Conservation (phyloP, 192 early-diverging fungal species). For the Phycomyces blakesleeanus region DNA sequence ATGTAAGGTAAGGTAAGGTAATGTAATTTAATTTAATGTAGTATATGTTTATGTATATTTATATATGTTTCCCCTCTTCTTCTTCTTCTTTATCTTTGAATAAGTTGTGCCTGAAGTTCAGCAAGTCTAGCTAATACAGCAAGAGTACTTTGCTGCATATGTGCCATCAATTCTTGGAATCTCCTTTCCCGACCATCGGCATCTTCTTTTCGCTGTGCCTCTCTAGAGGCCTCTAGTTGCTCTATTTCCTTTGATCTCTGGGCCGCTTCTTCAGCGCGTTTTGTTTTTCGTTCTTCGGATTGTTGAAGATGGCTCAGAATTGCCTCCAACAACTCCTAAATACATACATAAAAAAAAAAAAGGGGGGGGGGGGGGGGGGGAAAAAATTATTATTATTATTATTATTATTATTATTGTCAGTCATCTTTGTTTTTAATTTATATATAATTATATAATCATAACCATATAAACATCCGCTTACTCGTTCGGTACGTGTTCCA, state of each 20-base stretch:
- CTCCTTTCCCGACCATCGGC: not conserved
- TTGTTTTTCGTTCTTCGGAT: not conserved
- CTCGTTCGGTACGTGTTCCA: too few species aligned
- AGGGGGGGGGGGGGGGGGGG: too few species aligned
- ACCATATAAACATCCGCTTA: too few species aligned
- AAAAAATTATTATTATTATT: too few species aligned
- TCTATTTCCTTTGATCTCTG: not conserved
- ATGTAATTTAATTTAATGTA: too few species aligned
- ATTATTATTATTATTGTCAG: too few species aligned
- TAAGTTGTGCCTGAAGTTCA: not conserved
- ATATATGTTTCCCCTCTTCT: too few species aligned
- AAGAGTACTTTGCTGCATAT: not conserved
- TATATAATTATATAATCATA: too few species aligned
- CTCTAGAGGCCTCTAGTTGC: not conserved
- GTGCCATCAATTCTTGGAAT: not conserved
- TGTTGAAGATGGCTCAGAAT: not conserved
- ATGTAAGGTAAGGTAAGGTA: too few species aligned
- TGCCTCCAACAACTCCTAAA: not conserved
- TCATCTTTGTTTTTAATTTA: too few species aligned
- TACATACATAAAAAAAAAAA: too few species aligned
- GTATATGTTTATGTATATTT: too few species aligned
- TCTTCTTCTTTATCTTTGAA: not conserved
- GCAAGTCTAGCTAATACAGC: not conserved
- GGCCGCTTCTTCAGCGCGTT: not conserved
- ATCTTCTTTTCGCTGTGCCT: not conserved